phyloP scores from a whole-genome alignment of 2,329 filamentous ascomycete genomes.

The Beauveria caledonica region DNA sequence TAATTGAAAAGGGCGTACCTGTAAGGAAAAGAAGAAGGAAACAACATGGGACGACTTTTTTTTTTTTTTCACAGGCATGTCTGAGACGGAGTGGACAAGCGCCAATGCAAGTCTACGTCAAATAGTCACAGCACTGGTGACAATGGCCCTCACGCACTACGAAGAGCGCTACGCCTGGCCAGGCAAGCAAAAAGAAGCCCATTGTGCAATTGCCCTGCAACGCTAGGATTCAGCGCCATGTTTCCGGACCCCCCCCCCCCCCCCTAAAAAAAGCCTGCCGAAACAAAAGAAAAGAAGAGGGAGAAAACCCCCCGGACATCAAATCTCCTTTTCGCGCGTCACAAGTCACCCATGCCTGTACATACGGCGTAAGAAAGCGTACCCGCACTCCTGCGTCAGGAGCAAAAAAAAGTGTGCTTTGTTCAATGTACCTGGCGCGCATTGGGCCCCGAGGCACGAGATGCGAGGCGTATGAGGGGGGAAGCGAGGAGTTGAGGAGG shows the following conservation, averaged over 20 bases:
- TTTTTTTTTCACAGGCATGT: not conserved
- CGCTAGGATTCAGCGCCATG: conserved; percentile 7
- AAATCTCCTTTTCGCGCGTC: not conserved
- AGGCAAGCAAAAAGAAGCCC: not conserved
- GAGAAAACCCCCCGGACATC: not conserved
- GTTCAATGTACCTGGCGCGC: not conserved
- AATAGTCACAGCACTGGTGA: not conserved
- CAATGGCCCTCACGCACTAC: not conserved
- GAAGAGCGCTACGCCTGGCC: not conserved
- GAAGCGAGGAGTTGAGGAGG: not conserved
- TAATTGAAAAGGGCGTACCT: conserved; percentile 8
- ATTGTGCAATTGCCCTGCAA: not conserved
- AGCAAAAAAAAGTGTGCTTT: not conserved
- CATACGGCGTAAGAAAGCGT: not conserved
- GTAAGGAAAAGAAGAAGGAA: not conserved
- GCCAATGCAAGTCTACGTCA: not conserved
- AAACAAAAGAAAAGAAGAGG: not conserved
- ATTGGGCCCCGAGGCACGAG: not conserved
- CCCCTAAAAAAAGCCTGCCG: not conserved
- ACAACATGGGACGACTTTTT: not conserved
- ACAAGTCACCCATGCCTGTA: not conserved
- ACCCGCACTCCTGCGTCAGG: conserved; percentile 4
- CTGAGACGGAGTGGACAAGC: not conserved
- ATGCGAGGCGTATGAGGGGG: not conserved
- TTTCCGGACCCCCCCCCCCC: no score